phyloP scores from a whole-genome alignment of 2,329 filamentous ascomycete species.

The Xylariaceae sp. region DNA sequence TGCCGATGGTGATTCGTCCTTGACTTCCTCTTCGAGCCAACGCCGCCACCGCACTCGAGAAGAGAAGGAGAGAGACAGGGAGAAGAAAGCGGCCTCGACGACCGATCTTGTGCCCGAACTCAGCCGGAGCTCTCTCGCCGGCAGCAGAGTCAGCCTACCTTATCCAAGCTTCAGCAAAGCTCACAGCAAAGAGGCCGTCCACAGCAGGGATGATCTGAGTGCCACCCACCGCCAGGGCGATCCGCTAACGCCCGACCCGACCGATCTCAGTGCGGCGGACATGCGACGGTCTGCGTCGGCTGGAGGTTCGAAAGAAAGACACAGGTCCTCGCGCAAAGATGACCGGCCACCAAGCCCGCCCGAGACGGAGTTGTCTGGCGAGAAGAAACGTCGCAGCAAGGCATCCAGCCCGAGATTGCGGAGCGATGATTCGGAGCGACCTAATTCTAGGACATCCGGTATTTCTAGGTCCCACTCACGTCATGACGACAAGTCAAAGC shows the following conservation, averaged over 20 bases:
- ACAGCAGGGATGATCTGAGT: slow-evolving; percentile 50
- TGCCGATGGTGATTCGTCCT: slow-evolving; percentile 24
- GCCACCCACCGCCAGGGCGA: slow-evolving; percentile 32
- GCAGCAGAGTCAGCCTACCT: slow-evolving; percentile 30
- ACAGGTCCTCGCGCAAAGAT: slow-evolving; percentile 39
- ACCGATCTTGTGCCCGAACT: slow-evolving; percentile 31
- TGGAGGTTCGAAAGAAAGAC: slow-evolving; percentile 37
- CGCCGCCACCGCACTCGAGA: slow-evolving; percentile 30
- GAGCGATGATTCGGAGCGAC: slow-evolving; percentile 35
- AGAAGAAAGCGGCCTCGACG: slow-evolving; percentile 27
- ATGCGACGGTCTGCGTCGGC: slow-evolving; percentile 44
- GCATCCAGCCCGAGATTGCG: slow-evolving; percentile 32
- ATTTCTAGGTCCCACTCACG: slow-evolving; percentile 41
- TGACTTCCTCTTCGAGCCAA: slow-evolving; percentile 21
- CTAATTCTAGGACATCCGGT: slow-evolving; percentile 41
- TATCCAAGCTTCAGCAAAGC: slow-evolving; percentile 54
- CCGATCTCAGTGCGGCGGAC: slow-evolving; percentile 56
- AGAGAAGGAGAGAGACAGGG: slow-evolving; percentile 28
- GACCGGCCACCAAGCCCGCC: slow-evolving; percentile 57
- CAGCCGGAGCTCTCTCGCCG: slow-evolving; percentile 18
- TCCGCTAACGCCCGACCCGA: slow-evolving; percentile 64
- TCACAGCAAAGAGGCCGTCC: slow-evolving; percentile 81
- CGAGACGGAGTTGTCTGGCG: slow-evolving; percentile 54
- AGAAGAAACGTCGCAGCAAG: slow-evolving; percentile 36
- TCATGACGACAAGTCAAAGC: slow-evolving; percentile 45